phyloP scores from a whole-genome alignment of 768 basidiomycete genomes.

The Lactifluus echinatus region DNA sequence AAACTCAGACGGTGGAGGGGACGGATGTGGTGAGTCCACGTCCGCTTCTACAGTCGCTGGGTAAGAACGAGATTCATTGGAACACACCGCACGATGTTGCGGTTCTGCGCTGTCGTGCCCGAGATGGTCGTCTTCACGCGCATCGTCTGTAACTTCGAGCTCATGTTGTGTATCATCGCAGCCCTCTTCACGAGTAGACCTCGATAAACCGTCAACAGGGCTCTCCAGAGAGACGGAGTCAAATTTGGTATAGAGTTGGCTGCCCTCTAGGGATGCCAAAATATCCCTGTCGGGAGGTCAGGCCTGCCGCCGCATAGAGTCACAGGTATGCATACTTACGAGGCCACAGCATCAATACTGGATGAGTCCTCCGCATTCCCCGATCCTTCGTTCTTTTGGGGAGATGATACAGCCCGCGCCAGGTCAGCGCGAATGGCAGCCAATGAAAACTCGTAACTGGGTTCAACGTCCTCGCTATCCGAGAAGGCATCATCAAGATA shows the following conservation, averaged over 20 bases:
- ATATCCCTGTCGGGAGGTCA: slow-evolving; percentile 23
- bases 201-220: background rate
- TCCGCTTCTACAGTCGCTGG: background rate
- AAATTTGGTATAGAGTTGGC: slow-evolving; percentile 8
- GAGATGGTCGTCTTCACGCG: background rate
- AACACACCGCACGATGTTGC: background rate
- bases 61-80: background rate
- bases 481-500: slow-evolving; percentile 59
- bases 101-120: background rate
- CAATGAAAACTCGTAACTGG: slow-evolving; percentile 46
- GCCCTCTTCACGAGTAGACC: background rate
- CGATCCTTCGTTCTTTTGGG: slow-evolving; percentile 28
- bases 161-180: background rate
- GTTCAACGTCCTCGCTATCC: slow-evolving; percentile 44
- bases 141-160: background rate
- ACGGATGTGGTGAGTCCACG: background rate
- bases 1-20: slow-evolving; percentile 5
- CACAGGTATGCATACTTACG: slow-evolving; percentile 3
- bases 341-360: slow-evolving; percentile 43
- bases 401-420: slow-evolving; percentile 37
- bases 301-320: background rate
- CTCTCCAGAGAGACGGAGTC: slow-evolving; percentile 12
- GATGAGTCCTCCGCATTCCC: slow-evolving; percentile 29
- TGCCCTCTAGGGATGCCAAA: slow-evolving; percentile 24
- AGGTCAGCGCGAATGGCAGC: slow-evolving; percentile 57